phyloP scores from a whole-genome alignment of 768 basidiomycete genomes.

The Cyclocybe aegerita region DNA sequence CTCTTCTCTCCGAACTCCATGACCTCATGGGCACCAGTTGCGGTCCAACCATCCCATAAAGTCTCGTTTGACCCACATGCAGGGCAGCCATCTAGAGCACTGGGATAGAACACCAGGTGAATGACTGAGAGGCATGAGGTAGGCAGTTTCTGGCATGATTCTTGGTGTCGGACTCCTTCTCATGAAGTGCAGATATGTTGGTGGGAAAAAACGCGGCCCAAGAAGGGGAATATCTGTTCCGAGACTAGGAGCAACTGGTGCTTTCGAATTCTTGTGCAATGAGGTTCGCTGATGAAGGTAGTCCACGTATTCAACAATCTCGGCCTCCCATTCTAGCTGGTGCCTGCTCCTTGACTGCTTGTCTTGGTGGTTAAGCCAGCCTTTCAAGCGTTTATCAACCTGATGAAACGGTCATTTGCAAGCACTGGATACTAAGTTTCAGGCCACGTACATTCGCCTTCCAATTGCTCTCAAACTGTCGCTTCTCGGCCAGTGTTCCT shows the following conservation, averaged over 20 bases:
- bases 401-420: neutral
- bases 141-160: neutral
- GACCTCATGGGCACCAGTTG: neutral
- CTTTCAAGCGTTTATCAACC: neutral
- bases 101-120: neutral
- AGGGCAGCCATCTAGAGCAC: neutral
- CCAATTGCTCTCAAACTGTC: neutral
- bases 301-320: neutral
- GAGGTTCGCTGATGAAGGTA: too few species aligned
- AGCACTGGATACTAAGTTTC: neutral
- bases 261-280: too few species aligned
- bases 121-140: conserved; percentile 2
- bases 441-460: too few species aligned
- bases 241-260: too few species aligned
- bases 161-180: neutral
- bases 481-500: neutral
- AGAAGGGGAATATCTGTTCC: too few species aligned
- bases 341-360: neutral
- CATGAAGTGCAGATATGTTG: conserved; percentile 2
- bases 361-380: neutral
- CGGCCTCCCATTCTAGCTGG: neutral
- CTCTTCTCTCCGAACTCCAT: conserved; percentile 1
- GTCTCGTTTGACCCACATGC: conserved; percentile 3
- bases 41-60: neutral
- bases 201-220: conserved; percentile 2